Evolutionary conservation across 495 filamentous ascomycete genomes (phyloP).

Genomic region (Bacidia rubella): DNA sequence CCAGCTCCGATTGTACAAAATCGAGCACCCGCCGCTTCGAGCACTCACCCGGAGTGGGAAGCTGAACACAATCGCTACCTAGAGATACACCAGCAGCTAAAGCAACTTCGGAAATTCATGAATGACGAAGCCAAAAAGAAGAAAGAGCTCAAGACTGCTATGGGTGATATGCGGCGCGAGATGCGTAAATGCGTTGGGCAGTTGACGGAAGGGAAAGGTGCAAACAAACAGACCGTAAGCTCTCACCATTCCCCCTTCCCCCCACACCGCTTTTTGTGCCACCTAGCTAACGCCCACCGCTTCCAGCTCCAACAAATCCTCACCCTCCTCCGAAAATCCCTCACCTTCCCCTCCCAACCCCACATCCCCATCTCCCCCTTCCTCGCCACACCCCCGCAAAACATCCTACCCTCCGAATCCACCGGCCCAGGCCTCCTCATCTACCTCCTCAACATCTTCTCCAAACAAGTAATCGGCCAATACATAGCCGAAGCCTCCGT

Average conservation of each 20-base stretch:
- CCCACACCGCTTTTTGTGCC: constrained; percentile 6
- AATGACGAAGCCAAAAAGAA: constrained; percentile 34
- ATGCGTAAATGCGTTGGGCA: constrained; percentile 63
- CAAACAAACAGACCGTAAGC: constrained; percentile 43
- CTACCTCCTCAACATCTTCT: constrained; percentile 70
- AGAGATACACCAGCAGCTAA: constrained; percentile 58
- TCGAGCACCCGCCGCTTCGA: constrained; percentile 4
- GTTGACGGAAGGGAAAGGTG: constrained; percentile 47
- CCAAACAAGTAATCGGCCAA: constrained; percentile 63
- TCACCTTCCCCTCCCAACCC: constrained; percentile 32
- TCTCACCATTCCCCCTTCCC: constrained; percentile 15
- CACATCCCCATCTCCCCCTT: constrained; percentile 55
- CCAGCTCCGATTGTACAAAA: not conserved
- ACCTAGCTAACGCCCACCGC: not conserved
- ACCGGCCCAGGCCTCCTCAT: constrained; percentile 54
- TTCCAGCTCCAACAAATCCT: constrained; percentile 6
- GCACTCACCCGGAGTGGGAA: constrained; percentile 25
- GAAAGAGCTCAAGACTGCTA: constrained; percentile 42
- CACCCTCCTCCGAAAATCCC: constrained; percentile 3
- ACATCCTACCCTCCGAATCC: constrained; percentile 34
- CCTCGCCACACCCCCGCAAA: constrained; percentile 42
- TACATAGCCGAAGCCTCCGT: constrained; percentile 62
- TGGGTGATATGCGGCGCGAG: constrained; percentile 63
- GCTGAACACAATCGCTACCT: constrained; percentile 46
- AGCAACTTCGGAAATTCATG: constrained; percentile 50